Evolutionary conservation across 345 rosid genomes (phyloP).

Genomic region (Arabidopsis arenosa): DNA sequence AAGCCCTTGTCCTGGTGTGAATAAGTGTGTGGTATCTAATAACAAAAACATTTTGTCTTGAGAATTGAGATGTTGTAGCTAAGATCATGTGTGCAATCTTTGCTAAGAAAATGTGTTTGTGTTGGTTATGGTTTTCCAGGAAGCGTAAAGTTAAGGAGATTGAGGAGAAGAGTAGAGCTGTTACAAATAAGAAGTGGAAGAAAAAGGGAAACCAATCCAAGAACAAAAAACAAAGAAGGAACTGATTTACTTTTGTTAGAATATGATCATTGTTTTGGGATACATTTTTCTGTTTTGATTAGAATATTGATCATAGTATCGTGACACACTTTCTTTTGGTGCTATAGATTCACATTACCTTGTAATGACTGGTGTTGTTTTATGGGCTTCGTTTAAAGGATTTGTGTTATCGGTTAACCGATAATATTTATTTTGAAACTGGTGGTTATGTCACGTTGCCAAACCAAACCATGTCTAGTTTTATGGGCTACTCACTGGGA

Average conservation of each 20-base stretch:
- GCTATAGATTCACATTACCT: conserved; percentile 6
- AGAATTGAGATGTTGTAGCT: background rate
- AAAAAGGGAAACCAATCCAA: conserved; percentile 62
- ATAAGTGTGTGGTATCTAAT: background rate
- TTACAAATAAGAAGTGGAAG: conserved; percentile 81
- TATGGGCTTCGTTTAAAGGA: background rate
- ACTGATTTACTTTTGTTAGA: conserved; percentile 43
- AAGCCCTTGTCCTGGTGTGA: background rate
- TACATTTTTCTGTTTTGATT: background rate
- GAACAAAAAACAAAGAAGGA: conserved; percentile 69
- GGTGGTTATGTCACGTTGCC: background rate
- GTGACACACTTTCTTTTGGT: background rate
- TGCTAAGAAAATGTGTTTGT: conserved; percentile 20
- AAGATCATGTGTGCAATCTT: background rate
- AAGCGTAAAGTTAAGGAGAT: conserved; percentile 91
- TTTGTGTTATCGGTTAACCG: background rate
- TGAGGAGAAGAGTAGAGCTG: conserved; percentile 64
- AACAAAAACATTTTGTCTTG: background rate
- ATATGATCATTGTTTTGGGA: conserved; percentile 27
- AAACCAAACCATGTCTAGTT: background rate
- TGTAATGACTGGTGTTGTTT: conserved; percentile 18
- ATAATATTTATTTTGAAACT: too few species aligned
- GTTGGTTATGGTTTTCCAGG: conserved; percentile 48
- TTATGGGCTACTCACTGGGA: background rate
- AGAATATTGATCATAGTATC: conserved; percentile 19